phyloP scores from a whole-genome alignment of 2,329 filamentous ascomycete genomes.

The Diaporthe sp. region DNA sequence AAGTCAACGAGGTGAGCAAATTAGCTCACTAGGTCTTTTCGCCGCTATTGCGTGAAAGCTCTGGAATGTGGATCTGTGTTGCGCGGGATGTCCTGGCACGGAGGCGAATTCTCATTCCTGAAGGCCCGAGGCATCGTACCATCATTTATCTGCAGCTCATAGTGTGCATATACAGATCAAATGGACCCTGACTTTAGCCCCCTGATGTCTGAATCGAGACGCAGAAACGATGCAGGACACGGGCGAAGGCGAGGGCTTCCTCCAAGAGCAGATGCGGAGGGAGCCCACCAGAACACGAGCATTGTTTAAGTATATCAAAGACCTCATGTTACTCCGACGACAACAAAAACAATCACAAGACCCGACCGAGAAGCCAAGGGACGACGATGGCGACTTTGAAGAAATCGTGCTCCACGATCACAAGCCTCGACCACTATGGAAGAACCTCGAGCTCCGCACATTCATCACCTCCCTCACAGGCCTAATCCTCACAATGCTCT shows the following conservation, averaged over 20 bases:
- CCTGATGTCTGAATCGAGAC: background rate
- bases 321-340: background rate
- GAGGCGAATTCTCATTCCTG: slow-evolving; percentile 19
- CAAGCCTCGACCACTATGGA: background rate
- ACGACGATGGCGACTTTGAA: background rate
- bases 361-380: background rate
- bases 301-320: background rate
- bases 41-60: background rate
- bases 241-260: slow-evolving; percentile 30
- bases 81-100: background rate
- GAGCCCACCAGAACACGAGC: background rate
- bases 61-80: slow-evolving; percentile 20
- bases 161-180: background rate
- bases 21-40: background rate
- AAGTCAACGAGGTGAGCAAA: background rate
- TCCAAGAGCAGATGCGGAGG: background rate
- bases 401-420: slow-evolving; percentile 6
- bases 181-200: background rate
- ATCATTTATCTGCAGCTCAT: background rate
- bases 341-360: background rate
- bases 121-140: background rate
- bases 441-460: background rate
- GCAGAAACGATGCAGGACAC: slow-evolving; percentile 16
- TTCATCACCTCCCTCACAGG: slow-evolving; percentile 28
- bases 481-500: slow-evolving; percentile 22